Base-by-base conservation (phyloP, 2,329 filamentous ascomycete species). In the Alternaria hordeiaustralica region DNA sequence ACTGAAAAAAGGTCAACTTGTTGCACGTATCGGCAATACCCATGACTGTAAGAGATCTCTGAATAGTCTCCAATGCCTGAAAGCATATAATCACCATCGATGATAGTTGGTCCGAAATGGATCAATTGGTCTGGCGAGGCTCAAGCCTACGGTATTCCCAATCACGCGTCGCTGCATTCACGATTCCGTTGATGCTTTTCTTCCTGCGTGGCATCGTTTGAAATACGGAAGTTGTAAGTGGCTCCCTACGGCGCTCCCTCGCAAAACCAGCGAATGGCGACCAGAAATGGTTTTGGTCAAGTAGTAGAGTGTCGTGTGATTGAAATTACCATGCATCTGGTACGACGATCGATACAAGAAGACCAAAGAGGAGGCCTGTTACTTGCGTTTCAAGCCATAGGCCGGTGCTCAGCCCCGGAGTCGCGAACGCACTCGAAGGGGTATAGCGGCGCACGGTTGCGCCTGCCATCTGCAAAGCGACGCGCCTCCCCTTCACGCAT, bases 401-500 rank as follows among this genome's bases (percentile, higher is more conserved):
- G 33, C n/a, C 36, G 44, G 36, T 10, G 30, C 45, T 33, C 43
- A n/a, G 44, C 25, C 36, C 33, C 12, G 23, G 36, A 18, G 44
- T 36, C 36, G 43, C 12, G 23, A 45, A 21, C 12, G 33, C 13
- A 26, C 60, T 55, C 25, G 55, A 66, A 60, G 18, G 20, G 57
- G 62, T 55, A 41, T 68, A 60, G 65, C 28, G 53, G 66, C 65
- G 71, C 72, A 71, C 66, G 59, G 67, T 68, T 66, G 65, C 67
- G 66, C 67, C 71, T 70, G 62, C 71, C 66, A 65, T 67, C 70
- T 69, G 68, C 70, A 71, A 65, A 58, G 55, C 50, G 63, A 72
- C 76, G 75, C 76, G 76, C 72, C 68, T 76, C 63, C 70, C 59
- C 67, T 72, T 73, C 72, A 75, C 69, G 63, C 76, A 71, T 66